A percentile compares a stretch with the other conserved stretches of the same genome.
These are phyloP conservation scores for Pleurotus tuber-regium DNA, from an alignment of 768 basidiomycete species.

Conservation along the genomic window DNA sequence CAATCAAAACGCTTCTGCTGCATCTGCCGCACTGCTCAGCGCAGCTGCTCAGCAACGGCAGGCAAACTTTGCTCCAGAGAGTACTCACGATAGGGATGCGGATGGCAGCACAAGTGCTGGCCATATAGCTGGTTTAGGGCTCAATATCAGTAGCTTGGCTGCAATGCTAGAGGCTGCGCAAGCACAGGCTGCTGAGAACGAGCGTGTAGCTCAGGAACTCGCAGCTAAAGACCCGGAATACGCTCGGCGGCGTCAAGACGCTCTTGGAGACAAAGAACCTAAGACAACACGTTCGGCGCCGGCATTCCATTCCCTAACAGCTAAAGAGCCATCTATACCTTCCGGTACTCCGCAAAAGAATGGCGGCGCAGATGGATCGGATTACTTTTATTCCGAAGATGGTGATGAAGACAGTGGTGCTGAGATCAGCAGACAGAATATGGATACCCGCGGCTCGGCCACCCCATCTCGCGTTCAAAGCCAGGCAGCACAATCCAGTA, in stretches of 20 bases:
- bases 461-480: constrained; percentile 31
- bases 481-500: constrained; percentile 34
- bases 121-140: constrained; percentile 41
- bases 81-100: constrained; percentile 25
- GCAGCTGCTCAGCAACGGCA: constrained; percentile 72
- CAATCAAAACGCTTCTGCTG: constrained; percentile 71
- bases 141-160: constrained; percentile 65
- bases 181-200: constrained; percentile 50
- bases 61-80: constrained; percentile 37
- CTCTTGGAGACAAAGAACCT: constrained; percentile 43
- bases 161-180: constrained; percentile 80
- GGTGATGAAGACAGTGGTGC: constrained; percentile 31
- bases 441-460: constrained; percentile 11
- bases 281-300: constrained; percentile 67
- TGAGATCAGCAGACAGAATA: neutral
- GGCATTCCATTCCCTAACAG: constrained; percentile 76
- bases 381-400: constrained; percentile 46
- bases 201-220: constrained; percentile 40
- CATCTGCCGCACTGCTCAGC: constrained; percentile 59
- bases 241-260: constrained; percentile 41
- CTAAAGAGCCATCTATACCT: constrained; percentile 39
- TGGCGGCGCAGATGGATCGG: constrained; percentile 47
- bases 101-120: constrained; percentile 22
- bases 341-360: constrained; percentile 25
- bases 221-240: constrained; percentile 45